Evolutionary conservation across 2,329 filamentous ascomycete species (phyloP), one percentile per base, ranked within the genome.

Genomic region (Parafenestella ontariensis): DNA sequence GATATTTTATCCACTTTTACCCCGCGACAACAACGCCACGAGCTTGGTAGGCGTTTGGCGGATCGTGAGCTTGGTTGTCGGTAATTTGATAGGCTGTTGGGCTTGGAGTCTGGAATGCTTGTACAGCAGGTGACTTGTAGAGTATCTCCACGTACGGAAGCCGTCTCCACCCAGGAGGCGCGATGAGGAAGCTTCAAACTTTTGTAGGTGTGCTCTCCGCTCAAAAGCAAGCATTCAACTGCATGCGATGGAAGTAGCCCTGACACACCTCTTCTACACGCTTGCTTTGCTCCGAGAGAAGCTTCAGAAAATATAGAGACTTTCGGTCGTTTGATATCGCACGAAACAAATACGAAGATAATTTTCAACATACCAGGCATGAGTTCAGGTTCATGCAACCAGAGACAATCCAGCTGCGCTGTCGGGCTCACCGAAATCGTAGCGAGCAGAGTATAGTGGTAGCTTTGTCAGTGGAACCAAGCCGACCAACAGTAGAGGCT

Each of bases 1-100:
- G 26, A 26, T 43, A 46, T 33, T 43, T 26, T 44, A 29, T 48
- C 42, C 47, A 36, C 28, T 46, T 41, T 17, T 49, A 58, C 55
- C 55, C 55, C 52, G 58, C 58, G 31, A 33, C n/a, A n/a, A n/a
- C n/a, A n/a, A n/a, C 46, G 46, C 55, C 52, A 53, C 51, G 34
- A 23, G 10, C 26, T 45, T 50, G 50, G 53, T 43, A 5, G 5
- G 13, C 11, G 1, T 24, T 23, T 42, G 48, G 37, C 21, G 21
- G 23, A 24, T 44, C 40, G 17, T 18, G 26, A 37, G 43, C 31
- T 28, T 20, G 18, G 10, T 36, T 50, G 31, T 28, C 23, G 33
- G 36, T 20, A n/a, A 3, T 21, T 26, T 50, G 48, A 50, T 45
- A 44, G 48, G 40, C 29, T 44, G 21, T 36, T 43, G 8, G 8